These are phyloP conservation scores for Aquilaria sinensis DNA, from an alignment of 345 rosid genomes.

Conservation along the genomic window DNA sequence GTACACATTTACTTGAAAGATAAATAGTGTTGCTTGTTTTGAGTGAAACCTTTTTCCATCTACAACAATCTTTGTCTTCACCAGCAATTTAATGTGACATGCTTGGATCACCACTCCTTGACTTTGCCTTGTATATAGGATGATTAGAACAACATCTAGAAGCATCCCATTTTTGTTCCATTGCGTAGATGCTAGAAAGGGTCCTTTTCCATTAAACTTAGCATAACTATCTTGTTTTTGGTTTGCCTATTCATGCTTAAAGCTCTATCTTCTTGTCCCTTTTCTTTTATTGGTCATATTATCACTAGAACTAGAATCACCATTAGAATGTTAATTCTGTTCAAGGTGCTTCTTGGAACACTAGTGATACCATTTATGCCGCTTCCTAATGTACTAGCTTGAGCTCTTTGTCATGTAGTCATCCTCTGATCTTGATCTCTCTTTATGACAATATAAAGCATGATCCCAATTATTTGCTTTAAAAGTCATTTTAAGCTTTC, in stretches of 20 bases:
- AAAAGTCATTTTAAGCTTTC: conserved; percentile 12
- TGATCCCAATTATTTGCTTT: conserved; percentile 7
- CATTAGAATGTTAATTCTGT: conserved; percentile 12
- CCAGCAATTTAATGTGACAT: conserved; percentile 17
- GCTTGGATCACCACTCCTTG: conserved; percentile 10
- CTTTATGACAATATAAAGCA: conserved; percentile 11
- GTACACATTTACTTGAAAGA: conserved; percentile 34
- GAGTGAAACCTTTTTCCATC: conserved; percentile 17
- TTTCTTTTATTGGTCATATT: conserved; percentile 10
- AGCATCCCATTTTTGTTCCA: conserved; percentile 15
- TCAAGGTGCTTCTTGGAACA: conserved; percentile 16
- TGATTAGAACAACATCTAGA: conserved; percentile 17
- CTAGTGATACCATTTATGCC: conserved; percentile 11
- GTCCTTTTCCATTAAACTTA: conserved; percentile 20
- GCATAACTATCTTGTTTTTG: conserved; percentile 19
- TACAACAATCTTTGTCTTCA: conserved; percentile 16
- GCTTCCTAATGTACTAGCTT: conserved; percentile 19
- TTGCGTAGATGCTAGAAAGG: conserved; percentile 13
- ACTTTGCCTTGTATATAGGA: conserved; percentile 13
- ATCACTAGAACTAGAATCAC: conserved; percentile 23
- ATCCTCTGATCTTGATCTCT: conserved; percentile 29
- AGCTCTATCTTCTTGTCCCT: conserved; percentile 17
- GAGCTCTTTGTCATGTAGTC: conserved; percentile 28
- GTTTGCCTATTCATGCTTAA: conserved; percentile 11
- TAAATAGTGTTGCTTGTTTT: conserved; percentile 16